Percentiles rank a stretch among this genome's conserved stretches.
phyloP scores from a whole-genome alignment of 345 rosid species.

The Eucalyptus paniculata region DNA sequence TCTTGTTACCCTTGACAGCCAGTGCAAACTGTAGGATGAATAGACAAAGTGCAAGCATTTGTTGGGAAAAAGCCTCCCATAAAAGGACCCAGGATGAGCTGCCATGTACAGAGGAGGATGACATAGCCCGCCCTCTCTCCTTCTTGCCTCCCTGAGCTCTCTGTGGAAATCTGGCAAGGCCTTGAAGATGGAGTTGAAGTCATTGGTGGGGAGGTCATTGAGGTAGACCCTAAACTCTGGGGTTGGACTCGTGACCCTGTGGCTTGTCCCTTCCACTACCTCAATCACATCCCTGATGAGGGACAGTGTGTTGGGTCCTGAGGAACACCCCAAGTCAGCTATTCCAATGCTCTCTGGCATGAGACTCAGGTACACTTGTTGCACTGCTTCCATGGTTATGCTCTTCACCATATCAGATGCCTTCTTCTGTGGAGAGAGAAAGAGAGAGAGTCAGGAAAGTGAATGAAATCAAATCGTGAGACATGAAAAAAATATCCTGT shows the following conservation, averaged over 20 bases:
- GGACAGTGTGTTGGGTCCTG: conserved; percentile 37
- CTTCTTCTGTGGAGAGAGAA: conserved; percentile 34
- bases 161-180: conserved; percentile 29
- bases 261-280: conserved; percentile 14
- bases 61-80: conserved; percentile 67
- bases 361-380: conserved; percentile 20
- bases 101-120: conserved; percentile 11
- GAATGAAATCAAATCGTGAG: background rate
- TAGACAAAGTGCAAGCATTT: conserved; percentile 56
- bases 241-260: background rate
- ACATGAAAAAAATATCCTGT: background rate
- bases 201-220: conserved; percentile 50
- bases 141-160: conserved; percentile 12
- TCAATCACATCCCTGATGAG: conserved; percentile 23
- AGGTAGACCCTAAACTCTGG: conserved; percentile 28
- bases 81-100: conserved; percentile 74
- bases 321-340: conserved; percentile 53
- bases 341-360: conserved; percentile 21
- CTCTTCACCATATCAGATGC: conserved; percentile 59
- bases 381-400: conserved; percentile 41
- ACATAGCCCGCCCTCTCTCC: background rate
- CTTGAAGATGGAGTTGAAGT: conserved; percentile 43
- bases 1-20: conserved; percentile 70
- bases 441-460: background rate
- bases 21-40: conserved; percentile 73